phyloP scores from a whole-genome alignment of 768 basidiomycete species.

The Macrolepiota fuliginosa region DNA sequence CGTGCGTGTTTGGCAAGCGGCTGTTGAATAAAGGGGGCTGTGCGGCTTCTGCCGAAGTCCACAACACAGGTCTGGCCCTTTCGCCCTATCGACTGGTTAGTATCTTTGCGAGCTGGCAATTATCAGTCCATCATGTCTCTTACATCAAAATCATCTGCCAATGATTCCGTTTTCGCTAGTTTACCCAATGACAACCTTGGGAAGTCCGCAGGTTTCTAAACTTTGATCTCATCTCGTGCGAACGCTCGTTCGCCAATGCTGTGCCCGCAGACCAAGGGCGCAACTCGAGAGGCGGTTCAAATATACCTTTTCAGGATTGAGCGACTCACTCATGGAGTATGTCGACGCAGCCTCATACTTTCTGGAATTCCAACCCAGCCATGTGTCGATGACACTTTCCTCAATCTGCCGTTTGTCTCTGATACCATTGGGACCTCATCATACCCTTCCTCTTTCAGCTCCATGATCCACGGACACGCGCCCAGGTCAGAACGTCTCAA shows the following conservation, averaged over 20 bases:
- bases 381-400: conserved; percentile 11
- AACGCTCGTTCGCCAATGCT: conserved; percentile 1
- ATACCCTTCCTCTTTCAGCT: conserved; percentile 9
- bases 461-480: conserved; percentile 8
- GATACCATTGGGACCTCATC: background rate
- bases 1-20: background rate
- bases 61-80: background rate
- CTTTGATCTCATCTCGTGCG: conserved; percentile 9
- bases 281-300: conserved; percentile 9
- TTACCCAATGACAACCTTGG: conserved; percentile 4
- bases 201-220: background rate
- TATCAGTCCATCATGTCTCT: conserved; percentile 7
- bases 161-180: background rate
- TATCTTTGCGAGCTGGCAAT: conserved; percentile 4
- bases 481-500: conserved; percentile 6
- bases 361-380: conserved; percentile 11
- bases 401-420: conserved; percentile 4
- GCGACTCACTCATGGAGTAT: conserved; percentile 4
- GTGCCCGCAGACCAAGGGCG: conserved; percentile 5
- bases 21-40: background rate
- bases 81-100: conserved; percentile 2
- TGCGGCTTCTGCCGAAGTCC: background rate
- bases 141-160: conserved; percentile 12
- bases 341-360: conserved; percentile 10
- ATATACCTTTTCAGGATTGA: conserved; percentile 4